Conservation (phyloP, 805 yeast genomes). For the Metschnikowia kofuensis region DNA sequence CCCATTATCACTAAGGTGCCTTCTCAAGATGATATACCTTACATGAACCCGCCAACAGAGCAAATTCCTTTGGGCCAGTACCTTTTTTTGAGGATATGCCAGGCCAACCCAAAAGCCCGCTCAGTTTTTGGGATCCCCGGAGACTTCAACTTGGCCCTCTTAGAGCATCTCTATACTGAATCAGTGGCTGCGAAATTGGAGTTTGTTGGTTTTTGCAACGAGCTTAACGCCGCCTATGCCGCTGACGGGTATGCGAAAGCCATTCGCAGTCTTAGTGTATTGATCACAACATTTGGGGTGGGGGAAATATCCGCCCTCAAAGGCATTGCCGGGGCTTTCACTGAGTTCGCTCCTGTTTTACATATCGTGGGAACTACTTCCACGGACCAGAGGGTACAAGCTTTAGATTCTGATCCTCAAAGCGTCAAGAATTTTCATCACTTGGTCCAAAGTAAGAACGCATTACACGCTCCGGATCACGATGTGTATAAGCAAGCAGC, state of each 20-base stretch:
- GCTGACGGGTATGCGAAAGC: slow-evolving; percentile 85
- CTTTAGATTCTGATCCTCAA: slow-evolving; percentile 6
- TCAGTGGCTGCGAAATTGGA: slow-evolving; percentile 38
- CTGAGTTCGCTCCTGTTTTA: slow-evolving; percentile 74
- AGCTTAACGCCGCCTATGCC: slow-evolving; percentile 83
- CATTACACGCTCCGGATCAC: slow-evolving; percentile 60
- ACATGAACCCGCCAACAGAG: neutral
- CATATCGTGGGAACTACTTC: slow-evolving; percentile 75
- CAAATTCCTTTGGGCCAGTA: slow-evolving; percentile 60
- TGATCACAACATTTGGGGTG: slow-evolving; percentile 77
- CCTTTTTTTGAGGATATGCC: slow-evolving; percentile 53
- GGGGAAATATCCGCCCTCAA: slow-evolving; percentile 85
- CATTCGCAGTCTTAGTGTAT: slow-evolving; percentile 55
- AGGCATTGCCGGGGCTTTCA: slow-evolving; percentile 77
- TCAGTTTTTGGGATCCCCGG: slow-evolving; percentile 79
- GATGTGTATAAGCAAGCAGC: slow-evolving; percentile 64
- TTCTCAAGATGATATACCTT: slow-evolving; percentile 4
- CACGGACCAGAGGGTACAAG: slow-evolving; percentile 20
- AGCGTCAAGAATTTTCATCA: slow-evolving; percentile 47
- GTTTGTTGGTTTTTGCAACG: slow-evolving; percentile 88
- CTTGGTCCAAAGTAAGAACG: slow-evolving; percentile 49
- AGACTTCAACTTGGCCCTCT: slow-evolving; percentile 62
- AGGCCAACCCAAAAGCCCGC: slow-evolving; percentile 46
- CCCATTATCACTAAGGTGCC: slow-evolving; percentile 13
- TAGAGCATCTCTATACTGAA: slow-evolving; percentile 61